Evolutionary conservation across 2,329 filamentous ascomycete genomes (phyloP).

Genomic region (Colletotrichum sp.): DNA sequence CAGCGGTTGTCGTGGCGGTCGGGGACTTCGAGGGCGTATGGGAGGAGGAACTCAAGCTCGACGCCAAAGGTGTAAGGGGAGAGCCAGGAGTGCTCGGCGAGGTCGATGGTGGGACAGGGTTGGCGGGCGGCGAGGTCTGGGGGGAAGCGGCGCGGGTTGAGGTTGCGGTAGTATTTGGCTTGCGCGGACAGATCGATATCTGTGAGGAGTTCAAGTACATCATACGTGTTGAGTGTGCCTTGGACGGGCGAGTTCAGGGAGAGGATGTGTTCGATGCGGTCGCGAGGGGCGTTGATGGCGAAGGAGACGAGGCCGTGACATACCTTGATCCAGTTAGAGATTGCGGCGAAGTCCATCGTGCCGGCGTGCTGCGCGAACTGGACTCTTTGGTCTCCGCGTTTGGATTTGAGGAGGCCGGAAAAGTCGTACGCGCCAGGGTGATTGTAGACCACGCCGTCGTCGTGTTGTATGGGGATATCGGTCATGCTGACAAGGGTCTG

Average conservation of each 20-base stretch:
- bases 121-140: not conserved
- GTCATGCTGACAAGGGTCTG: not conserved
- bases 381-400: not conserved
- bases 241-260: not conserved
- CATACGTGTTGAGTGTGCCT: not conserved
- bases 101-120: not conserved
- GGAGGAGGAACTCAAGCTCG: slow-evolving; percentile 11
- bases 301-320: slow-evolving; percentile 1
- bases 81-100: not conserved
- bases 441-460: not conserved
- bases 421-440: not conserved
- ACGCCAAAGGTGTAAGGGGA: slow-evolving; percentile 11
- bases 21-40: not conserved
- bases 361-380: slow-evolving; percentile 4
- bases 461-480: not conserved
- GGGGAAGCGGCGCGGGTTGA: not conserved
- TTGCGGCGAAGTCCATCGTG: not conserved
- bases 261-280: not conserved
- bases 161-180: not conserved
- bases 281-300: not conserved
- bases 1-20: not conserved
- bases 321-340: slow-evolving; percentile 3
- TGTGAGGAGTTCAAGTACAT: not conserved
- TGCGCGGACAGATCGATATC: not conserved
- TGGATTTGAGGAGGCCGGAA: not conserved